phyloP scores from a whole-genome alignment of 2,329 filamentous ascomycete species.

The Aureobasidium namibiae region DNA sequence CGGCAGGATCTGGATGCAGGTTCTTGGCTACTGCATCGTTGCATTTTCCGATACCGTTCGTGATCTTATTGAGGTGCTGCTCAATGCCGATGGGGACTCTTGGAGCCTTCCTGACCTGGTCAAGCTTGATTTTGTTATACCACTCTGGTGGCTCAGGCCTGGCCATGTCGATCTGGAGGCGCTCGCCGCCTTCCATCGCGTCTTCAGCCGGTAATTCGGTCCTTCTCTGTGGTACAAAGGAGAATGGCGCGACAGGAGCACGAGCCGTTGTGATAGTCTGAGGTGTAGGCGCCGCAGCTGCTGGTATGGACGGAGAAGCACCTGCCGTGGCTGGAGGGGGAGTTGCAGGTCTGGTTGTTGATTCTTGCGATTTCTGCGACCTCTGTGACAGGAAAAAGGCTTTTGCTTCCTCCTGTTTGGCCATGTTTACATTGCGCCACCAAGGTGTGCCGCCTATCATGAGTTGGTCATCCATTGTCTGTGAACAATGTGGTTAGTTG shows the following conservation, averaged over 20 bases:
- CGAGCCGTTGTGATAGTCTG: not conserved
- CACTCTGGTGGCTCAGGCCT: not conserved
- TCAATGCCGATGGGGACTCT: not conserved
- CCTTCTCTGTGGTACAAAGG: not conserved
- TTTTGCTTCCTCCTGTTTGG: not conserved
- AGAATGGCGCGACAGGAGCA: not conserved
- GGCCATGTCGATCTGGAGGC: not conserved
- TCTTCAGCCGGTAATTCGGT: not conserved
- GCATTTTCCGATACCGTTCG: not conserved
- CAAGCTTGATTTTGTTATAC: not conserved
- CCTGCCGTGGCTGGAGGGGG: not conserved
- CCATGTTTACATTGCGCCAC: slow-evolving; percentile 6
- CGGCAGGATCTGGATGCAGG: not conserved
- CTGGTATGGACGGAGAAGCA: not conserved
- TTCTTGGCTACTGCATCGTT: not conserved
- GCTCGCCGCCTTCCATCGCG: not conserved
- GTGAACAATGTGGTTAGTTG: not conserved
- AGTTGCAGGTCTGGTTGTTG: not conserved
- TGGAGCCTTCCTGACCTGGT: not conserved
- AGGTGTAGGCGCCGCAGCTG: not conserved
- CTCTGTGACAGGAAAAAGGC: not conserved
- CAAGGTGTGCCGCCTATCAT: not conserved
- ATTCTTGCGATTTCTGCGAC: not conserved
- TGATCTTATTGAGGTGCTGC: not conserved
- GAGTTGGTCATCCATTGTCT: slow-evolving; percentile 27